A percentile compares a stretch with the other conserved stretches of the same genome.
Conservation (phyloP, 2,329 filamentous ascomycete genomes). For the Rutstroemia sp. region DNA sequence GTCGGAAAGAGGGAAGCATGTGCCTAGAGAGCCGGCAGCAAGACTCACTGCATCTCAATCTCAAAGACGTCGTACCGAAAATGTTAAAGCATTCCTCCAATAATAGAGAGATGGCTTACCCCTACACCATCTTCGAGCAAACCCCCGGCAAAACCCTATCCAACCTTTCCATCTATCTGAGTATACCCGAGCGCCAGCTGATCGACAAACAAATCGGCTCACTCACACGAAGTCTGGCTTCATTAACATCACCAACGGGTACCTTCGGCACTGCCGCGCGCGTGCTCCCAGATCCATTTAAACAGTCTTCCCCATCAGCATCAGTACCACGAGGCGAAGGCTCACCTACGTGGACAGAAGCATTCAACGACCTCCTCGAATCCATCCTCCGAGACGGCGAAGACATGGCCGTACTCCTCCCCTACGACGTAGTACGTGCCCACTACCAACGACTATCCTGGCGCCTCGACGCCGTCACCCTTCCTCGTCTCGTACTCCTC, state of each 20-base stretch:
- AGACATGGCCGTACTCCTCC: slow-evolving; percentile 50
- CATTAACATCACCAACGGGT: slow-evolving; percentile 22
- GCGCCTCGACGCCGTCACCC: slow-evolving; percentile 44
- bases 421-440: slow-evolving; percentile 46
- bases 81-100: slow-evolving; percentile 28
- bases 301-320: slow-evolving; percentile 1
- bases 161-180: slow-evolving; percentile 22
- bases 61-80: slow-evolving; percentile 22
- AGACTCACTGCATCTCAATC: background rate
- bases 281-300: slow-evolving; percentile 20
- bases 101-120: slow-evolving; percentile 25
- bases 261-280: slow-evolving; percentile 25
- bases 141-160: slow-evolving; percentile 22
- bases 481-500: slow-evolving; percentile 46
- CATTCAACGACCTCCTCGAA: slow-evolving; percentile 51
- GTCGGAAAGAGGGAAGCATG: background rate
- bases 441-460: slow-evolving; percentile 44
- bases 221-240: slow-evolving; percentile 23
- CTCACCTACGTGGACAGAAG: slow-evolving; percentile 43
- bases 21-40: background rate
- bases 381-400: slow-evolving; percentile 51
- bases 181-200: slow-evolving; percentile 16
- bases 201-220: slow-evolving; percentile 26
- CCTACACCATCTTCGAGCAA: slow-evolving; percentile 26
- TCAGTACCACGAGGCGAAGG: slow-evolving; percentile 16